Evolutionary conservation across 1,284 basidiomycete species (phyloP), one percentile per base, ranked within the genome.

Genomic region (Leccinum holopus): DNA sequence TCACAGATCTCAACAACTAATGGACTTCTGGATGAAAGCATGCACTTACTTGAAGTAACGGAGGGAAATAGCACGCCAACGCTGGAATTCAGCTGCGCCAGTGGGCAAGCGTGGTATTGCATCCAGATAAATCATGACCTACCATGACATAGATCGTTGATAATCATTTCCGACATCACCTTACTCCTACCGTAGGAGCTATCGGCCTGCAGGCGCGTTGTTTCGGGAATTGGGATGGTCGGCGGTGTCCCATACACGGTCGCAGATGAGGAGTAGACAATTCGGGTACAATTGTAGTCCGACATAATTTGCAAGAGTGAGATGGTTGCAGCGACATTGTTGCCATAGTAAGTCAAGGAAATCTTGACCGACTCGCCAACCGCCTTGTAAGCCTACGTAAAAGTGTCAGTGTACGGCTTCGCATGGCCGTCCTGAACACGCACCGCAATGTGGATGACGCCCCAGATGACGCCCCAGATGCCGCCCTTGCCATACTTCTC

Each of bases 181-280:
- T 99, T 99, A 30, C 95, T 97, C 73, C 91, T 90, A 39, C 95
- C 97, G 74, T 99, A 99, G 21, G 92, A 92, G 67, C 94, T 97
- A 75, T 96, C 91, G 2, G 97, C 94, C 72, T 91, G 80, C 64
- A 99, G 78, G 11, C 92, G 90, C 6, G 94, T 95, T 3, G 90
- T 86, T 78, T 99, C 97, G 21, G 95, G 94, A 68, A 99, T 99
- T 55, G 97, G 97, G 63, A 99, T 94, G 62, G 81, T 81, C 55
- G 92, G 89, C 8, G 97, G 97, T 3, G 89, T 95, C 64, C 97
- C 97, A 75, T 99, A 99, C 39, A 99, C 97, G n/a, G 97, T 99
- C 2, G 97, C 97, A 28, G 95, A 97, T 11, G 96, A 98, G 1
- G 95, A 98, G 81, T 98, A 99, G 65, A 99, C 96, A 66, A 99